phyloP scores from a whole-genome alignment of 176 grass and related monocot species.

The Zoysia japonica region DNA sequence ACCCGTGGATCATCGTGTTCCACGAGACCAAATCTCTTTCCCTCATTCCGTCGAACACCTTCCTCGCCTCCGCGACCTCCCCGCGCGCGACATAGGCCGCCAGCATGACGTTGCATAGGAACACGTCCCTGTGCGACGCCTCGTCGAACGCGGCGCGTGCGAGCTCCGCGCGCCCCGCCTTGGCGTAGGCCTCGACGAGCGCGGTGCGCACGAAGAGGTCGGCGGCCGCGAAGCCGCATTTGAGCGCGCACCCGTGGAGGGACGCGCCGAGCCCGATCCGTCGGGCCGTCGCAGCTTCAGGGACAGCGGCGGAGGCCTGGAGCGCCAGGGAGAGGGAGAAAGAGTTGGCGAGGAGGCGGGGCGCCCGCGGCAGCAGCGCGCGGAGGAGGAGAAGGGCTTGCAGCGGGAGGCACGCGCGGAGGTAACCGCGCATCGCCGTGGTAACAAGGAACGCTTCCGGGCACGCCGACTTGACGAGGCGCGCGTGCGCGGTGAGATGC shows the following conservation, averaged over 20 bases:
- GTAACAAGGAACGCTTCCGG: constrained; percentile 48
- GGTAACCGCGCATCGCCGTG: constrained; percentile 54
- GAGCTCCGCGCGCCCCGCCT: constrained; percentile 30
- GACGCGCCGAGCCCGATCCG: constrained; percentile 14
- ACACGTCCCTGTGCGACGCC: constrained; percentile 49
- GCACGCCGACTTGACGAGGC: constrained; percentile 46
- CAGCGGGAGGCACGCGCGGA: constrained; percentile 38
- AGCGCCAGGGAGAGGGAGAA: constrained; percentile 60
- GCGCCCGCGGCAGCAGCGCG: constrained; percentile 42
- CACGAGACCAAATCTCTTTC: constrained; percentile 57
- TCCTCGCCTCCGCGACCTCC: constrained; percentile 45
- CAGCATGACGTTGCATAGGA: constrained; percentile 67
- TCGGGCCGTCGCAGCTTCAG: background rate
- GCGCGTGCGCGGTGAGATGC: constrained; percentile 45
- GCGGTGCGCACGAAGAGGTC: constrained; percentile 77
- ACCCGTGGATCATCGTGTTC: constrained; percentile 83
- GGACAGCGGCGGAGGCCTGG: constrained; percentile 25
- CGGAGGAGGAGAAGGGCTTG: constrained; percentile 47
- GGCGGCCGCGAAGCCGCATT: constrained; percentile 49
- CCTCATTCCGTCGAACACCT: constrained; percentile 63
- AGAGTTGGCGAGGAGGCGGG: constrained; percentile 45
- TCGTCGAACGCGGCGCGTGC: constrained; percentile 61
- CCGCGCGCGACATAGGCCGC: constrained; percentile 41
- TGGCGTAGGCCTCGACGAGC: constrained; percentile 68
- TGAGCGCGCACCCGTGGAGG: constrained; percentile 51